These are phyloP conservation scores for Diaporthe ampelina DNA, from an alignment of 2,329 filamentous ascomycete species.

Conservation along the genomic window DNA sequence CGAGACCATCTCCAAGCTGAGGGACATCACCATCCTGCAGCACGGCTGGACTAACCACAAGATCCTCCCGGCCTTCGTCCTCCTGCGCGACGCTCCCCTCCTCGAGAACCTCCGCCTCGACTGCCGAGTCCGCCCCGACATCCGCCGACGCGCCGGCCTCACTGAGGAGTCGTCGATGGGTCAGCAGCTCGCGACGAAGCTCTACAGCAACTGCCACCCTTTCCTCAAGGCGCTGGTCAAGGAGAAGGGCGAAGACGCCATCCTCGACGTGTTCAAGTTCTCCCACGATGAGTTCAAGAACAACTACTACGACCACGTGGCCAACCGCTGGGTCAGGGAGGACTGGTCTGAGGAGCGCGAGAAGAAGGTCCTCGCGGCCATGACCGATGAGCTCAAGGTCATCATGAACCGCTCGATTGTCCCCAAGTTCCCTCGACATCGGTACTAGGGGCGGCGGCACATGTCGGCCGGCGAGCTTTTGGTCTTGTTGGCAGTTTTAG, in stretches of 20 bases:
- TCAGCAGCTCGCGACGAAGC: neutral
- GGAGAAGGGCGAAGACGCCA: neutral
- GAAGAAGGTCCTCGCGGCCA: neutral
- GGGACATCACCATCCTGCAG: conserved; percentile 1
- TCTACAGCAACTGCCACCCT: conserved; percentile 8
- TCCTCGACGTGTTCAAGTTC: neutral
- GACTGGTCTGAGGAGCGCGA: neutral
- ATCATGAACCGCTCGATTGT: neutral
- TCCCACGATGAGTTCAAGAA: neutral
- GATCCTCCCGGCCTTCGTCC: neutral
- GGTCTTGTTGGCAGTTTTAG: neutral
- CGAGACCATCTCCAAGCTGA: neutral
- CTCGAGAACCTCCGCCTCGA: conserved; percentile 17
- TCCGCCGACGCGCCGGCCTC: neutral
- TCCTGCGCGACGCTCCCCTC: neutral
- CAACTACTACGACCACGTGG: neutral
- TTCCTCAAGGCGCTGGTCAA: neutral
- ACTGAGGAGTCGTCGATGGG: neutral
- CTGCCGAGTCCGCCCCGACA: neutral
- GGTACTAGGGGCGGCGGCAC: neutral
- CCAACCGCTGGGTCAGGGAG: neutral
- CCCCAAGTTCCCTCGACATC: neutral
- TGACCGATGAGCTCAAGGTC: neutral
- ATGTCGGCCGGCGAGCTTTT: neutral
- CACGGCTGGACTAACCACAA: neutral